A percentile compares a stretch with the other conserved stretches of the same genome.
Conservation (phyloP, 75 land plant species). For the Larix kaempferi region DNA sequence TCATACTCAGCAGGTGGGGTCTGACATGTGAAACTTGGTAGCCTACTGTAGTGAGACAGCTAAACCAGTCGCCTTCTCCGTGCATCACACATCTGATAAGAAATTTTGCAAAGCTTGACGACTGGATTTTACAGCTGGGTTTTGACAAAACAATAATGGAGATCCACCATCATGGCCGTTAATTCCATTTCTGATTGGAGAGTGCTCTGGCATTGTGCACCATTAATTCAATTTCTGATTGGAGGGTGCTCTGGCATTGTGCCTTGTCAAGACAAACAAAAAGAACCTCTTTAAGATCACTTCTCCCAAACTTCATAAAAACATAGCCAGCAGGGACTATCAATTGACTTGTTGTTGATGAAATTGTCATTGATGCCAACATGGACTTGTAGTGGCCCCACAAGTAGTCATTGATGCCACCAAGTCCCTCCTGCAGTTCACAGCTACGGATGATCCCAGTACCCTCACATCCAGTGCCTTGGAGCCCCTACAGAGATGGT, state of each 20-base stretch:
- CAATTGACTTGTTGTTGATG: too few species aligned
- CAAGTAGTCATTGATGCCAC: too few species aligned
- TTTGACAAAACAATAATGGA: constrained; percentile 50
- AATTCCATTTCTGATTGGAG: constrained; percentile 67
- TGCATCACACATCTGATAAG: constrained; percentile 66
- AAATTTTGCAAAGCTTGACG: constrained; percentile 64
- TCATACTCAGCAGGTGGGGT: constrained; percentile 65
- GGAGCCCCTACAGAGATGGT: too few species aligned
- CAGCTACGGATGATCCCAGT: too few species aligned
- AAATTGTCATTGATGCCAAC: too few species aligned
- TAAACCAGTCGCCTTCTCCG: constrained; percentile 85
- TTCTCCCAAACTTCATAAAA: constrained; percentile 70
- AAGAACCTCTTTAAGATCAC: constrained; percentile 74
- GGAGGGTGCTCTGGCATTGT: constrained; percentile 60
- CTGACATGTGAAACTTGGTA: constrained; percentile 80
- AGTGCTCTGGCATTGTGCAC: constrained; percentile 59
- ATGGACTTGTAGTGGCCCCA: too few species aligned
- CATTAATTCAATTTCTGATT: constrained; percentile 73
- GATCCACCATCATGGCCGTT: constrained; percentile 96
- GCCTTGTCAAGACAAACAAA: constrained; percentile 71
- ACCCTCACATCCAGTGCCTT: too few species aligned
- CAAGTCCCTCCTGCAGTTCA: too few species aligned
- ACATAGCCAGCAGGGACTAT: constrained; percentile 50
- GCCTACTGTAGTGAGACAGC: constrained; percentile 56
- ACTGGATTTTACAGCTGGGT: constrained; percentile 67